Percentiles rank a stretch among this genome's conserved stretches.
Conservation (phyloP, 306 rosid species). For the Acmispon strigosus region DNA sequence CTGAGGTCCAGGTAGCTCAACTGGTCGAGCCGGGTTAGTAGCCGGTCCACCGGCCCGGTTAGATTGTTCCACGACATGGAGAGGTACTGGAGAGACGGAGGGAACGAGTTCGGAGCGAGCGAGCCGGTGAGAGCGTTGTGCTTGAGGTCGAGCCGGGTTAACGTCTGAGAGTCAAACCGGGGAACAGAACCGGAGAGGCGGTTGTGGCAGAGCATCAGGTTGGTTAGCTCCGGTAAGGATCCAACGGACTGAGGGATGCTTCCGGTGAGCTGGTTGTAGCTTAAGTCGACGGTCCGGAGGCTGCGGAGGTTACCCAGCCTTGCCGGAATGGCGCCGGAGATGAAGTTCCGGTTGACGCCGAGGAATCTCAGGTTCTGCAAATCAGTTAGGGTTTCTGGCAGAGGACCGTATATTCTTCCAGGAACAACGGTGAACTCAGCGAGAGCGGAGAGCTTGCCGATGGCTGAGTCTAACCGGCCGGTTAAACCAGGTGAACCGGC, state of each 20-base stretch:
- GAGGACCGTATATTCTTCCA: constrained; percentile 65
- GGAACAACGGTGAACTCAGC: constrained; percentile 89
- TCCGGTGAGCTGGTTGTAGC: constrained; percentile 80
- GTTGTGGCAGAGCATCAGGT: constrained; percentile 85
- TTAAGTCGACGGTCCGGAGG: constrained; percentile 73
- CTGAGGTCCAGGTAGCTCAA: constrained; percentile 80
- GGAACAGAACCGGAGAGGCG: constrained; percentile 70
- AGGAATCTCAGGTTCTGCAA: constrained; percentile 70
- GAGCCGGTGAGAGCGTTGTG: constrained; percentile 80
- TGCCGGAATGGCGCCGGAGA: constrained; percentile 73
- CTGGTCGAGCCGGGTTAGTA: constrained; percentile 49
- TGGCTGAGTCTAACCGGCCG: constrained; percentile 61
- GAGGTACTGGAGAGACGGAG: constrained; percentile 75
- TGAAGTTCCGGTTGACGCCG: constrained; percentile 75
- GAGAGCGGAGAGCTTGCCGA: constrained; percentile 70
- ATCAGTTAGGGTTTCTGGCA: constrained; percentile 48
- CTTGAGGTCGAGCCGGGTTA: constrained; percentile 77
- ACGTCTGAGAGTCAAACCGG: constrained; percentile 47
- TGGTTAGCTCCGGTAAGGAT: constrained; percentile 55
- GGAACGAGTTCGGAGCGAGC: constrained; percentile 47
- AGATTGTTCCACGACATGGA: constrained; percentile 79
- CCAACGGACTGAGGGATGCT: constrained; percentile 61
- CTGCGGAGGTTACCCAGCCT: constrained; percentile 42
- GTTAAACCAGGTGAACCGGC: constrained; percentile 87
- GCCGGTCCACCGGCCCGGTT: constrained; percentile 58